A percentile compares a stretch with the other conserved stretches of the same genome.
These are phyloP conservation scores for Lepidium sativum DNA, from an alignment of 345 rosid genomes.

Conservation along the genomic window DNA sequence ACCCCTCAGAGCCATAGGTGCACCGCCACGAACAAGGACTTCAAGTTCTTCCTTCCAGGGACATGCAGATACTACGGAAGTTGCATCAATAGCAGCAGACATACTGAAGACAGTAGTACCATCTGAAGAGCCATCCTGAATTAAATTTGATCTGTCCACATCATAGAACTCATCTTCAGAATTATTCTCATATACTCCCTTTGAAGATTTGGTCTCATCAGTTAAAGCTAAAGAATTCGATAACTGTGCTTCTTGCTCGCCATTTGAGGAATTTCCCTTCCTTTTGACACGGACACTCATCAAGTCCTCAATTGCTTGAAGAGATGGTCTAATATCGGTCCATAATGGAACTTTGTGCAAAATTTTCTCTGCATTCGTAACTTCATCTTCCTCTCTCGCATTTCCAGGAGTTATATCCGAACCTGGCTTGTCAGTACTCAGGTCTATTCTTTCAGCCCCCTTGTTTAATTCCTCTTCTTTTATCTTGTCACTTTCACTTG, in stretches of 20 bases:
- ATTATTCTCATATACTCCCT: slow-evolving; percentile 66
- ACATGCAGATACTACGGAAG: slow-evolving; percentile 35
- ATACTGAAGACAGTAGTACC: slow-evolving; percentile 24
- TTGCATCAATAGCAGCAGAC: slow-evolving; percentile 24
- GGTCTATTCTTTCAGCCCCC: slow-evolving; percentile 24
- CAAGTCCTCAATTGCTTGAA: slow-evolving; percentile 64
- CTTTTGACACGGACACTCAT: slow-evolving; percentile 68
- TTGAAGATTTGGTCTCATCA: slow-evolving; percentile 40
- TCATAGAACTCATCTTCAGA: slow-evolving; percentile 95
- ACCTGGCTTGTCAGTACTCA: slow-evolving; percentile 24
- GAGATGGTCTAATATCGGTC: slow-evolving; percentile 77
- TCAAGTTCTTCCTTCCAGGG: slow-evolving; percentile 94
- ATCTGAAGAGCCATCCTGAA: slow-evolving; percentile 46
- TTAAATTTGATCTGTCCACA: slow-evolving; percentile 65
- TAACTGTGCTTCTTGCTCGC: slow-evolving; percentile 32
- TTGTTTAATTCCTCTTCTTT: slow-evolving; percentile 25
- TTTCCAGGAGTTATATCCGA: slow-evolving; percentile 30
- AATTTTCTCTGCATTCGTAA: slow-evolving; percentile 24
- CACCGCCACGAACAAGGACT: slow-evolving; percentile 93
- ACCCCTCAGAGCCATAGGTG: slow-evolving; percentile 96
- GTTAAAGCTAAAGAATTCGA: slow-evolving; percentile 32
- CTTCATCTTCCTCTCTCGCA: slow-evolving; percentile 31
- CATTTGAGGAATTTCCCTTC: slow-evolving; percentile 33
- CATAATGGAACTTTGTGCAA: slow-evolving; percentile 44
- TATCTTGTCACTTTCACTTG: slow-evolving; percentile 29